phyloP scores from a whole-genome alignment of 163 green algal species.

The Volvox carteri region DNA sequence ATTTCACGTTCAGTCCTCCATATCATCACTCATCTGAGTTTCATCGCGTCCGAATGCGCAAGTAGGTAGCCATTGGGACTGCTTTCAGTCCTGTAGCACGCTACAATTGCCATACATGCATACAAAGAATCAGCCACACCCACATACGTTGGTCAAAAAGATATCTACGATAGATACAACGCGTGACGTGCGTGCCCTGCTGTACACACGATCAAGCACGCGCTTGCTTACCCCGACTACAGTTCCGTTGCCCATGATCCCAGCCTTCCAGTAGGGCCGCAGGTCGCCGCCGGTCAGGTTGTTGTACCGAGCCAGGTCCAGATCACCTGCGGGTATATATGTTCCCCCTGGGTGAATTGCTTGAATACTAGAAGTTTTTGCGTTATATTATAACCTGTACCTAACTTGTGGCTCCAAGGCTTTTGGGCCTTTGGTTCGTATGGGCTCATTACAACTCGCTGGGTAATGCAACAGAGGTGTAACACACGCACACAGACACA shows the following conservation, averaged over 20 bases:
- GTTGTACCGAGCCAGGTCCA: not conserved
- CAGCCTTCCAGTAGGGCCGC: slow-evolving; percentile 11
- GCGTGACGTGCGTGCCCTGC: not conserved
- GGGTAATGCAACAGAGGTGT: too few relatives aligned
- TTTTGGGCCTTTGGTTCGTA: too few relatives aligned
- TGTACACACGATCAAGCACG: not conserved
- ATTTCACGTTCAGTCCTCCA: too few relatives aligned
- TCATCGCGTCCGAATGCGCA: too few relatives aligned
- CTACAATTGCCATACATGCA: not conserved
- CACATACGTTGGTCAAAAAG: not conserved
- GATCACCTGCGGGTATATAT: not conserved
- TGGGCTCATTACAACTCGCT: too few relatives aligned
- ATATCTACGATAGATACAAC: not conserved
- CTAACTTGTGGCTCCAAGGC: too few relatives aligned
- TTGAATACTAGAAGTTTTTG: not conserved
- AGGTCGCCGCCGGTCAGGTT: not conserved
- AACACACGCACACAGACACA: too few relatives aligned
- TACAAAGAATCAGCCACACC: not conserved
- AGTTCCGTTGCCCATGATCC: not conserved
- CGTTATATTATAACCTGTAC: slow-evolving; percentile 1
- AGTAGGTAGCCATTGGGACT: not conserved
- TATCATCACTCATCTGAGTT: too few relatives aligned
- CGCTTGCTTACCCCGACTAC: slow-evolving; percentile 6
- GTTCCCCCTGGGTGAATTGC: not conserved
- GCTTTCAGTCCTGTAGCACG: not conserved